Base-by-base conservation (phyloP, 768 basidiomycete genomes). In the Auricularia heimuer region DNA sequence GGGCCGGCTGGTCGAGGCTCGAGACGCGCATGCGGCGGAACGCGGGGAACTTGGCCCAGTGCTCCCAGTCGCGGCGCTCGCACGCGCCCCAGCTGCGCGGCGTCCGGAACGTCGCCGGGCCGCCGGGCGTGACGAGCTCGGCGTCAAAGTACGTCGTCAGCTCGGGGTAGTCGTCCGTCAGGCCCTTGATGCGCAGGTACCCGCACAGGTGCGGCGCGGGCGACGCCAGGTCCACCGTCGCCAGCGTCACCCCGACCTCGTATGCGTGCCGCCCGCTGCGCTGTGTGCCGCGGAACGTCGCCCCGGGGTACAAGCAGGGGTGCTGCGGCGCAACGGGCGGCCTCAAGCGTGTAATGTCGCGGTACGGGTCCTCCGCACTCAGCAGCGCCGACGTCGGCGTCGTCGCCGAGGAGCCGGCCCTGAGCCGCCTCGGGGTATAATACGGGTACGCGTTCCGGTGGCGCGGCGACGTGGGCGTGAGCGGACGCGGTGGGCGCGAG, bases 131-230 rank as follows among this genome's bases (percentile, higher is more conserved):
- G 68, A 98, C 95, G 67, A 98, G 93, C 75, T 98, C 93, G 61
- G 94, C 95, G 71, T 94, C 92, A 75, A 98, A 98, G 72, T 94
- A 97, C 2, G 95, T 98, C 4, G 94, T 97, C 51, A 98, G 83
- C 74, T 95, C 91, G 16, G 95, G 95, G 84, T 92, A 94, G 71
- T 96, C 90, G 69, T 95, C 87, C 47, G 95, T 98, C 62, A 98
- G 78, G 35, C 93, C 92, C 18, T 89, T 88, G 73, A 98, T 98
- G 66, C 90, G 87, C 47, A 98, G 86, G 74, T 95, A 96, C 24
- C 96, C 96, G 69, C 89, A 93, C 16, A 98, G 80, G 67, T 86
- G 89, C 0, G 94, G 94, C 70, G 97, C 92, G 68, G 96, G 92
- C 93, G 94, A 71, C 4, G 3, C 24, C 14, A 47, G 14, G 54